These are phyloP conservation scores for Fusarium humuli DNA, from an alignment of 2,329 filamentous ascomycete species.

Conservation along the genomic window DNA sequence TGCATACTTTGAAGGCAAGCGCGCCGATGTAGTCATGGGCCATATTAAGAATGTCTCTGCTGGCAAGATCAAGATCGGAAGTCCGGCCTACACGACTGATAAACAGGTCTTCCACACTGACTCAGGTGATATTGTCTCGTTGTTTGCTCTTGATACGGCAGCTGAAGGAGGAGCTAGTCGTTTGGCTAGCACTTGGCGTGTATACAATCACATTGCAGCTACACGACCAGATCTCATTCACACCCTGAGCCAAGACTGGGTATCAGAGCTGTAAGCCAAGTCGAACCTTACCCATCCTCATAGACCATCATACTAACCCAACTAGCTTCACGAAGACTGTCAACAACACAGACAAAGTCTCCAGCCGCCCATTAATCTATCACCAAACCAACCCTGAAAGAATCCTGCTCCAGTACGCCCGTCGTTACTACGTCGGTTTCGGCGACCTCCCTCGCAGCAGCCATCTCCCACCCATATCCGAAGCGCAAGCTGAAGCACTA, in stretches of 20 bases:
- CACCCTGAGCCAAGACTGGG: constrained; percentile 63
- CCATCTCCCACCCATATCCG: constrained; percentile 65
- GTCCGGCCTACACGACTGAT: constrained; percentile 68
- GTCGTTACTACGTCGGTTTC: constrained; percentile 36
- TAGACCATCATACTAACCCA: background rate
- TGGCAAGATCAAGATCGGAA: constrained; percentile 58
- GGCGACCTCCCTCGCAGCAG: constrained; percentile 57
- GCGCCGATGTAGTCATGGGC: constrained; percentile 60
- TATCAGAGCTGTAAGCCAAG: constrained; percentile 43
- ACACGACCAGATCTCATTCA: constrained; percentile 68
- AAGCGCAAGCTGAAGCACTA: constrained; percentile 63
- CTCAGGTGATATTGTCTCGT: constrained; percentile 66
- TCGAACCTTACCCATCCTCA: too few species aligned
- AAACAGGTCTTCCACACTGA: constrained; percentile 74
- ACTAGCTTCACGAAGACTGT: constrained; percentile 20
- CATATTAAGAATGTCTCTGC: constrained; percentile 68
- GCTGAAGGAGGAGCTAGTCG: constrained; percentile 66
- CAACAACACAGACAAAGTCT: constrained; percentile 9
- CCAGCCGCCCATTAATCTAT: constrained; percentile 16
- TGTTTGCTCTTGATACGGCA: constrained; percentile 66
- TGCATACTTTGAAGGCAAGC: constrained; percentile 56
- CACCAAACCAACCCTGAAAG: constrained; percentile 15
- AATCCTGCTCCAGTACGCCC: constrained; percentile 26
- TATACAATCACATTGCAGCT: constrained; percentile 71
- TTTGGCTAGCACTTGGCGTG: constrained; percentile 65